These are phyloP conservation scores for Coffea canephora DNA, from an alignment of 257 asterid species.

Conservation along the genomic window DNA sequence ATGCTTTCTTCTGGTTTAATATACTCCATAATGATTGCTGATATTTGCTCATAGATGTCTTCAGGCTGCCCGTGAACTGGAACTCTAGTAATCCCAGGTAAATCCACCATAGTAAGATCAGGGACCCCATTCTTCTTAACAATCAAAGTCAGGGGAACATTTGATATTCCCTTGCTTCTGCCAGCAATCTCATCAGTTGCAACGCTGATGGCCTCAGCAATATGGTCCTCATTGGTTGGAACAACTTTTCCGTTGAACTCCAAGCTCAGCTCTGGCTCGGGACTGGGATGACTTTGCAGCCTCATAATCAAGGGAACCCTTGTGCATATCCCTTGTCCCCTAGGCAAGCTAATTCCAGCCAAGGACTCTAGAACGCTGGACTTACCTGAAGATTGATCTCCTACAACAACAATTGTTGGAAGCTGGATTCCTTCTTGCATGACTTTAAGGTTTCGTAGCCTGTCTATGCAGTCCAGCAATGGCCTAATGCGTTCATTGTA, in stretches of 20 bases:
- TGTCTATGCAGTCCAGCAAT: constrained; percentile 12
- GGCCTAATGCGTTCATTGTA: constrained; percentile 10
- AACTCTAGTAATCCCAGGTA: constrained; percentile 24
- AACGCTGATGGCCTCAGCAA: constrained; percentile 4
- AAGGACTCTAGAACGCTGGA: constrained; percentile 19
- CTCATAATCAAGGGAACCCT: constrained; percentile 25
- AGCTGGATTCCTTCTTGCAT: constrained; percentile 26
- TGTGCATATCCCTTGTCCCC: constrained; percentile 23
- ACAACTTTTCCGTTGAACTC: not conserved
- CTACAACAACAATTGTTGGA: constrained; percentile 24
- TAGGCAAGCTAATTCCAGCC: constrained; percentile 21
- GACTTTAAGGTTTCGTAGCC: constrained; percentile 9
- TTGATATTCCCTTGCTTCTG: constrained; percentile 12
- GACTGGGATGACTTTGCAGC: constrained; percentile 3
- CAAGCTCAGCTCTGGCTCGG: constrained; percentile 1
- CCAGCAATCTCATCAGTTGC: constrained; percentile 22
- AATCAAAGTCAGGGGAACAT: constrained; percentile 2
- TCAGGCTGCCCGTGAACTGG: constrained; percentile 25
- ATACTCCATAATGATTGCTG: constrained; percentile 13
- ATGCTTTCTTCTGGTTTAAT: constrained; percentile 21
- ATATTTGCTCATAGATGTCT: constrained; percentile 22
- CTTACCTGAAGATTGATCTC: constrained; percentile 24
- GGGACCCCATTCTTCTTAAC: constrained; percentile 17
- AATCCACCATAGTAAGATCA: constrained; percentile 20
- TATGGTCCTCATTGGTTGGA: not conserved